Conservation (phyloP, 441 rosid genomes). For the Iberis amara region DNA sequence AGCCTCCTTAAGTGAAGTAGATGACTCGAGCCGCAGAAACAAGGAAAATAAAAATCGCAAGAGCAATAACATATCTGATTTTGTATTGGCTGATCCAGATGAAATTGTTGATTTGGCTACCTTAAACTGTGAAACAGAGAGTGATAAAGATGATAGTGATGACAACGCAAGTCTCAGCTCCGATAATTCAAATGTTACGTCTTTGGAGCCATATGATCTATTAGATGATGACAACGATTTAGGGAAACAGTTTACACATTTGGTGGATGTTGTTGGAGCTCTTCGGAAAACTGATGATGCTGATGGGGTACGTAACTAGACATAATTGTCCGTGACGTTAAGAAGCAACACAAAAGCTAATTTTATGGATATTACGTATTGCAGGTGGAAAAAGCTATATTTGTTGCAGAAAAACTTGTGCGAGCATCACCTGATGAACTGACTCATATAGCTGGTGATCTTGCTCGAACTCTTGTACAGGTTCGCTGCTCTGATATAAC, state of each 20-base stretch:
- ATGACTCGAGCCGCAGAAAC: conserved; percentile 28
- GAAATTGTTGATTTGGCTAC: conserved; percentile 82
- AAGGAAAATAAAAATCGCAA: conserved; percentile 35
- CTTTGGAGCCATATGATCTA: conserved; percentile 88
- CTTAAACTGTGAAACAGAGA: conserved; percentile 49
- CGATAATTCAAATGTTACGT: conserved; percentile 67
- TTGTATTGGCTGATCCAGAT: conserved; percentile 69
- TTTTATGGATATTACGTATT: conserved; percentile 17
- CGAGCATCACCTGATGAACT: conserved; percentile 96
- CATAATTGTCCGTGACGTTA: conserved; percentile 12
- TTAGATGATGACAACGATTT: conserved; percentile 79
- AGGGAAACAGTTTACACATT: conserved; percentile 60
- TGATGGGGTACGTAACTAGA: conserved; percentile 68
- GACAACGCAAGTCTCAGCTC: conserved; percentile 60
- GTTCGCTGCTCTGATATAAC: conserved; percentile 88
- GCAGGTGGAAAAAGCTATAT: conserved; percentile 89
- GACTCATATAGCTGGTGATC: conserved; percentile 70
- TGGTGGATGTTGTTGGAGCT: conserved; percentile 91
- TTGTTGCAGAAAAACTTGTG: conserved; percentile 79
- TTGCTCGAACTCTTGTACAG: conserved; percentile 70
- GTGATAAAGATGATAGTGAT: conserved; percentile 48
- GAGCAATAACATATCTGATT: conserved; percentile 41
- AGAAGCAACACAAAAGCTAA: conserved; percentile 10
- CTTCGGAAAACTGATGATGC: conserved; percentile 85
- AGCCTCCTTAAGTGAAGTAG: conserved; percentile 32